phyloP scores from a whole-genome alignment of 2,329 filamentous ascomycete genomes.

The Hypoxylon sp. region DNA sequence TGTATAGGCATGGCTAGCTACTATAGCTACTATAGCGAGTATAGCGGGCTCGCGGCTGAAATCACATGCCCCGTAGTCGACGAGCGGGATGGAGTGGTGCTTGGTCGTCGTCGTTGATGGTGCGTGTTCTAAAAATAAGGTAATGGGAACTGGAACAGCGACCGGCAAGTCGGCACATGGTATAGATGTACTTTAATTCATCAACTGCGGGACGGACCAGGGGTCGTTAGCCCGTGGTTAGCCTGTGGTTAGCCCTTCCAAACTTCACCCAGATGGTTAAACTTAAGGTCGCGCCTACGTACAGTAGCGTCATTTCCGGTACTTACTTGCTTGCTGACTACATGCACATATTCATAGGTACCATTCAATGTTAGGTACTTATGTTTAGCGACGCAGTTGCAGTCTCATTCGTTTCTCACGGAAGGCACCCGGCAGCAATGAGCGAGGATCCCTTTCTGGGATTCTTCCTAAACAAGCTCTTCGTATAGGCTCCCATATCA shows the following conservation, averaged over 20 bases:
- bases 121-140: slow-evolving; percentile 42
- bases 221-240: background rate
- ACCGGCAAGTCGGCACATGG: slow-evolving; percentile 43
- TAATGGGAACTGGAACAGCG: slow-evolving; percentile 24
- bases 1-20: slow-evolving; percentile 74
- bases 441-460: background rate
- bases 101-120: slow-evolving; percentile 11
- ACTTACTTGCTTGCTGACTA: slow-evolving; percentile 1
- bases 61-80: slow-evolving; percentile 47
- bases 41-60: slow-evolving; percentile 43
- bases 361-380: too few relatives aligned
- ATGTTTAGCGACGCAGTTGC: background rate
- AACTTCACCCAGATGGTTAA: slow-evolving; percentile 17
- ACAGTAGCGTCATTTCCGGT: slow-evolving; percentile 24
- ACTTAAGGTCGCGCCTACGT: slow-evolving; percentile 16
- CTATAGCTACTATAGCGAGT: background rate
- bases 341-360: background rate
- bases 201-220: slow-evolving; percentile 40
- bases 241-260: slow-evolving; percentile 15
- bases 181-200: slow-evolving; percentile 8
- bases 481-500: slow-evolving; percentile 19
- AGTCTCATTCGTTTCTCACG: slow-evolving; percentile 2
- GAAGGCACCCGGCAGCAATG: background rate
- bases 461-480: slow-evolving; percentile 2
- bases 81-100: slow-evolving; percentile 17